Evolutionary conservation across 2,329 filamentous ascomycete species (phyloP).

Genomic region (Emmonsiellopsis sp.): DNA sequence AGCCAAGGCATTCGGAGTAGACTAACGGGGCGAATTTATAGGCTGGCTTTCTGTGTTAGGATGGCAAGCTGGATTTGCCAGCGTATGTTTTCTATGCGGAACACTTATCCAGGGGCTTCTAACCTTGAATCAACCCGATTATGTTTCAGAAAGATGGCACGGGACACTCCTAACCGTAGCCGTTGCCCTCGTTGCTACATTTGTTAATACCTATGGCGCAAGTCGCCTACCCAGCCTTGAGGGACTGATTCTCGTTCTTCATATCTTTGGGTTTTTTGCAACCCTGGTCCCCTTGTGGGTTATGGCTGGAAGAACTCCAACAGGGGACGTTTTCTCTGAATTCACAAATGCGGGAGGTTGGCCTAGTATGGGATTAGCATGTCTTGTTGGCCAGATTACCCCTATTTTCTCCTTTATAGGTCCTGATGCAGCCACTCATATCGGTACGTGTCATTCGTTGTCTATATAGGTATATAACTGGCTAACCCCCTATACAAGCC

Average conservation of each 20-base stretch:
- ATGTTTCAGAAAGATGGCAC: conserved; percentile 37
- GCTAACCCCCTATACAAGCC: conserved; percentile 12
- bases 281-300: conserved; percentile 40
- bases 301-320: conserved; percentile 31
- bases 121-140: conserved; percentile 27
- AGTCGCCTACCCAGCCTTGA: conserved; percentile 39
- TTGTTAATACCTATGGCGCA: conserved; percentile 36
- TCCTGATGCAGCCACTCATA: conserved; percentile 29
- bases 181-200: conserved; percentile 27
- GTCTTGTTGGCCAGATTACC: conserved; percentile 25
- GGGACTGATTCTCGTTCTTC: conserved; percentile 39
- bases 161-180: conserved; percentile 41
- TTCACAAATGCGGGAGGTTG: conserved; percentile 41
- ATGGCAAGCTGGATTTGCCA: conserved; percentile 36
- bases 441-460: conserved; percentile 13
- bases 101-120: conserved; percentile 28
- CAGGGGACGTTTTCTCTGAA: conserved; percentile 36
- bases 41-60: conserved; percentile 34
- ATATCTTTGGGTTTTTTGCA: conserved; percentile 44
- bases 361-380: conserved; percentile 35
- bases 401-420: conserved; percentile 28
- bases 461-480: not conserved
- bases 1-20: not conserved
- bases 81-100: conserved; percentile 23
- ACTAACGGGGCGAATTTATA: conserved; percentile 5